Base-by-base conservation (phyloP, 2,329 filamentous ascomycete genomes). In the Lachnellula hyalina region DNA sequence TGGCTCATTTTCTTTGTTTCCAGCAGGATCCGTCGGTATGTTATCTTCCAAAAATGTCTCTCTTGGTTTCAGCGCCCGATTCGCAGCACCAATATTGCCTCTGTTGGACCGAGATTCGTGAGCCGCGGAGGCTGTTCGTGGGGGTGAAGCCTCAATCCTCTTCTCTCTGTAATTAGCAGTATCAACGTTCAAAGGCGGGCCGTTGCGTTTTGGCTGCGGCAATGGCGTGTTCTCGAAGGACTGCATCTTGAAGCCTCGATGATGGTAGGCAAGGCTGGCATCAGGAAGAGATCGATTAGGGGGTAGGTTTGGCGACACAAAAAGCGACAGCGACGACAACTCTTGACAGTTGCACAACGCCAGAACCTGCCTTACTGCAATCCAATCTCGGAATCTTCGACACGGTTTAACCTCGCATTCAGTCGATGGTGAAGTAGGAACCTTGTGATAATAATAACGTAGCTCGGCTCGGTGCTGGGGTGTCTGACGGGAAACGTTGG, bases 41-140 rank as follows among this genome's bases (percentile, higher is more conserved):
- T 65, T 65, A 49, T 70, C 68, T 55, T 71, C 68, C 49, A 70
- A 49, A 55, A 69, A 70, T 17, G 67, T 66, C 51, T 69, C 63
- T 44, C 67, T 61, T 14, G 61, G 55, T 46, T 62, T 67, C 60
- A 65, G 65, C 65, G 64, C 64, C 61, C 53, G 60, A 53, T 61
- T 61, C n/a, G 61, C 58, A 55, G 54, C 54, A 42, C 53, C 49
- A 56, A 53, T 61, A 61, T 67, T 65, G 55, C 49, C 54, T 55
- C 52, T 65, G 23, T 28, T 54, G 12, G 53, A 48, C 32, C 61
- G 59, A 44, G 58, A 48, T 35, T 57, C 55, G 46, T 62, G 60
- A 50, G 50, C 56, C 46, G 62, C 59, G 28, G 28, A 32, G 48
- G 65, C 63, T 45, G 65, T 66, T 48, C 58, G 59, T n/a, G 63